A percentile compares a stretch with the other conserved stretches of the same genome.
These are phyloP conservation scores for Colletotrichum falcatum DNA, from an alignment of 2,329 filamentous ascomycete genomes.

Conservation along the genomic window DNA sequence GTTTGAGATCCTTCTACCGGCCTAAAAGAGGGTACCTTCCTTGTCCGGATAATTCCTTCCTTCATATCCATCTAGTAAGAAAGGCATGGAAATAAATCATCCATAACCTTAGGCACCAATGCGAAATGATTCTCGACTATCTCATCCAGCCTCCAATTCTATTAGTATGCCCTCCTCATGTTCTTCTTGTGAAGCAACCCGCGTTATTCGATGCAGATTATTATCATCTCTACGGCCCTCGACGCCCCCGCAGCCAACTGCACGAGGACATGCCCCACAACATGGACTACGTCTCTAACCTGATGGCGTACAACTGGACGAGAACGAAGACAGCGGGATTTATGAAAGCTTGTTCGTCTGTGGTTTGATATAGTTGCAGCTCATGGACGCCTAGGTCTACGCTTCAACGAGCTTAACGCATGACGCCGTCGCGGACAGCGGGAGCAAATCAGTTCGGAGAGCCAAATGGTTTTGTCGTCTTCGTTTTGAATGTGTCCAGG, in stretches of 20 bases:
- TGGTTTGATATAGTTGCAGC: constrained; percentile 16
- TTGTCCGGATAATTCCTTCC: neutral
- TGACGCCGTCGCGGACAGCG: constrained; percentile 30
- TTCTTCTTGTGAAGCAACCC: constrained; percentile 63
- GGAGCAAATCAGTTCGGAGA: constrained; percentile 35
- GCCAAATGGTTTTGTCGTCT: constrained; percentile 28
- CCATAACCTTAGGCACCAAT: constrained; percentile 18
- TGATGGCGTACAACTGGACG: constrained; percentile 37
- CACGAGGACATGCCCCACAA: constrained; percentile 16
- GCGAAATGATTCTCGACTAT: constrained; percentile 29
- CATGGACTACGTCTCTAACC: constrained; percentile 25
- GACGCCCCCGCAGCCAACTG: constrained; percentile 31
- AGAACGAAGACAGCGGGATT: constrained; percentile 5
- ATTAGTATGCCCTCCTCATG: constrained; percentile 66
- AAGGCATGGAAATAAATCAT: neutral
- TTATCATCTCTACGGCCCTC: constrained; percentile 64
- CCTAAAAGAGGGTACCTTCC: neutral
- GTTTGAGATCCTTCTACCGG: no score
- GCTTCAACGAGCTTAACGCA: constrained; percentile 29
- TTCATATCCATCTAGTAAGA: neutral
- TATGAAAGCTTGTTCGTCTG: constrained; percentile 14
- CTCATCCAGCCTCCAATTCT: constrained; percentile 54
- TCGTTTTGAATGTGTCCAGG: constrained; percentile 27
- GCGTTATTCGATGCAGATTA: constrained; percentile 65
- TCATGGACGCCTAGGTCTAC: constrained; percentile 28